phyloP scores from a whole-genome alignment of 2,329 filamentous ascomycete genomes.

The Ceratocystiopsis sp. region DNA sequence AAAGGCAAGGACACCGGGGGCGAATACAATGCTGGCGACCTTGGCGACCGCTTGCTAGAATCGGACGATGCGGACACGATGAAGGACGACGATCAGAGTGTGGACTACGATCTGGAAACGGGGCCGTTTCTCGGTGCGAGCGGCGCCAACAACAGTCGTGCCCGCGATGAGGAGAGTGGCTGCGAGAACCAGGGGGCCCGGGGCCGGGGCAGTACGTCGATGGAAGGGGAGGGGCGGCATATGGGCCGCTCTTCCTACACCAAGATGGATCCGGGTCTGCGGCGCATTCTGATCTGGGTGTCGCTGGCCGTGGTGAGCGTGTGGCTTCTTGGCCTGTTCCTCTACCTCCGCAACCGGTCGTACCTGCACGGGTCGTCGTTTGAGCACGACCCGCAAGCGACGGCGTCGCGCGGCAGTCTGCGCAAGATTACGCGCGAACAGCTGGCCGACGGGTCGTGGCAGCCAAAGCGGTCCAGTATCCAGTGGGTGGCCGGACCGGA shows the following conservation, averaged over 20 bases:
- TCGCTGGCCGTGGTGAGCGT: conserved; percentile 43
- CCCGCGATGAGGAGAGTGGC: conserved; percentile 7
- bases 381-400: conserved; percentile 53
- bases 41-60: conserved; percentile 17
- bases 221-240: background rate
- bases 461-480: conserved; percentile 44
- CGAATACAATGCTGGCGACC: conserved; percentile 8
- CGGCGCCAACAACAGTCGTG: too few species aligned
- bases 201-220: too few species aligned
- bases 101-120: conserved; percentile 29
- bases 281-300: conserved; percentile 44
- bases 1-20: conserved; percentile 1
- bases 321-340: conserved; percentile 51
- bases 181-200: conserved; percentile 12
- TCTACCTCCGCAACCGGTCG: conserved; percentile 47
- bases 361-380: conserved; percentile 47
- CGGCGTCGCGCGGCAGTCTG: conserved; percentile 40
- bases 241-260: conserved; percentile 16
- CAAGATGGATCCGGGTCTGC: conserved; percentile 48
- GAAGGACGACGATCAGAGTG: conserved; percentile 21
- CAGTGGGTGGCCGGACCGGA: conserved; percentile 60
- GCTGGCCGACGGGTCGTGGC: conserved; percentile 49
- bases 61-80: conserved; percentile 29
- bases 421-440: conserved; percentile 60
- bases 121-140: conserved; percentile 30